These are phyloP conservation scores for Cardamine occulta DNA, from an alignment of 345 rosid species.

Conservation along the genomic window DNA sequence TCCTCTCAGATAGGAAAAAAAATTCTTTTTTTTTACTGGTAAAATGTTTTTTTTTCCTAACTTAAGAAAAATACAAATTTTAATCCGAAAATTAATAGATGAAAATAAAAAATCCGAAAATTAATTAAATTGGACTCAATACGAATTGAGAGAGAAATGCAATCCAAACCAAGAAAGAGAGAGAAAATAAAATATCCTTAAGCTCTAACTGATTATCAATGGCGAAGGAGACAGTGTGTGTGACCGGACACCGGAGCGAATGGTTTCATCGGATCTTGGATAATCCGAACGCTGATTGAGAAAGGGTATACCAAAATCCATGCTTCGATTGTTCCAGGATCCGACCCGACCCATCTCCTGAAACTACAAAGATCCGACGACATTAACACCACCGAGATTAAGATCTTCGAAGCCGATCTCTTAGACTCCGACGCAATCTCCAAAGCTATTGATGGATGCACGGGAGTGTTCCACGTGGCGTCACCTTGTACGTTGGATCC, in stretches of 20 bases:
- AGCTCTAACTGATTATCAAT: constrained; percentile 17
- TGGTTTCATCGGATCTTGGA: constrained; percentile 86
- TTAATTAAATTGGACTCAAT: no score
- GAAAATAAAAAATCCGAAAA: no score
- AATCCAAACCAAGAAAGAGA: background rate
- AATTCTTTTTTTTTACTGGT: no score
- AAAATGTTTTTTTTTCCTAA: no score
- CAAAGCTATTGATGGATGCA: constrained; percentile 69
- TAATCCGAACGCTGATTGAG: constrained; percentile 56
- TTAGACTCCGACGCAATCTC: constrained; percentile 59
- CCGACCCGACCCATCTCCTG: constrained; percentile 58
- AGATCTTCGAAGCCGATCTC: constrained; percentile 63
- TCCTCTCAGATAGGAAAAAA: no score
- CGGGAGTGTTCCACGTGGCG: constrained; percentile 85
- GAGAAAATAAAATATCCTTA: background rate
- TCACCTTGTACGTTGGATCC: constrained; percentile 79
- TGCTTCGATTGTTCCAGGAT: constrained; percentile 65
- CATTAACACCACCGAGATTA: constrained; percentile 32
- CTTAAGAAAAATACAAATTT: no score
- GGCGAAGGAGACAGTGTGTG: constrained; percentile 62
- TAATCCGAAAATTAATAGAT: no score
- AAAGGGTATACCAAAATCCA: constrained; percentile 63
- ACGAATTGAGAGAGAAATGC: background rate
- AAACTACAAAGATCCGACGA: constrained; percentile 47
- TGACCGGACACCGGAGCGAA: constrained; percentile 66